Percentiles rank a stretch among this genome's conserved stretches.
phyloP scores from a whole-genome alignment of 1,284 basidiomycete genomes.

The Boletus holoroseus region DNA sequence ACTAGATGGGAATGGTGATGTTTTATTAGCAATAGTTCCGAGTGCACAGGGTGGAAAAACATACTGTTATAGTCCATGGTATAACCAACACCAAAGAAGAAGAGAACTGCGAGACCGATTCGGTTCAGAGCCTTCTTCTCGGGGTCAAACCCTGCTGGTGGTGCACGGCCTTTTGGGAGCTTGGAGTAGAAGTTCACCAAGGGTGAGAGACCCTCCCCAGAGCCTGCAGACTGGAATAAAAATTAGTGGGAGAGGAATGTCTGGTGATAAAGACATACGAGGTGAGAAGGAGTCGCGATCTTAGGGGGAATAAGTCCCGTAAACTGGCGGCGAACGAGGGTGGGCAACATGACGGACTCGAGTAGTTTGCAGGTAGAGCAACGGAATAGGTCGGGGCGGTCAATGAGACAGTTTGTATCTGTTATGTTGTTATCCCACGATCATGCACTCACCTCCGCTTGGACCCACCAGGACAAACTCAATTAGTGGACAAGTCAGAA shows the following conservation, averaged over 20 bases:
- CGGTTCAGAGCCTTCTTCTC: constrained; percentile 81
- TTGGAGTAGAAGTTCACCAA: constrained; percentile 95
- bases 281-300: constrained; percentile 84
- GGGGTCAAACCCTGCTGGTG: constrained; percentile 61
- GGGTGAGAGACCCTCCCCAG: constrained; percentile 71
- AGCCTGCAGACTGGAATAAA: constrained; percentile 60
- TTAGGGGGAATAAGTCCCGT: constrained; percentile 87
- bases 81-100: constrained; percentile 80
- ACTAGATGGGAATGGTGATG: constrained; percentile 40
- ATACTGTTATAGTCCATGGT: constrained; percentile 88
- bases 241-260: not conserved
- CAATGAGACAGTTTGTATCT: constrained; percentile 13
- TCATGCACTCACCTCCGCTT: constrained; percentile 16
- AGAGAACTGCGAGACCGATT: constrained; percentile 69
- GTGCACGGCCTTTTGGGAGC: constrained; percentile 74
- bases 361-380: not conserved
- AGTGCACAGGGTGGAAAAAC: constrained; percentile 34
- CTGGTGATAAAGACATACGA: constrained; percentile 48
- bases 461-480: constrained; percentile 17
- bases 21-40: constrained; percentile 2
- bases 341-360: constrained; percentile 61
- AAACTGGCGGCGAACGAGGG: constrained; percentile 78
- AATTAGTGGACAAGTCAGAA: constrained; percentile 1
- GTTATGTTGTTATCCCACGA: constrained; percentile 19
- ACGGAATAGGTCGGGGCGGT: constrained; percentile 25